Conservation (phyloP, 2,329 filamentous ascomycete species). For the Aureobasidium sp. region DNA sequence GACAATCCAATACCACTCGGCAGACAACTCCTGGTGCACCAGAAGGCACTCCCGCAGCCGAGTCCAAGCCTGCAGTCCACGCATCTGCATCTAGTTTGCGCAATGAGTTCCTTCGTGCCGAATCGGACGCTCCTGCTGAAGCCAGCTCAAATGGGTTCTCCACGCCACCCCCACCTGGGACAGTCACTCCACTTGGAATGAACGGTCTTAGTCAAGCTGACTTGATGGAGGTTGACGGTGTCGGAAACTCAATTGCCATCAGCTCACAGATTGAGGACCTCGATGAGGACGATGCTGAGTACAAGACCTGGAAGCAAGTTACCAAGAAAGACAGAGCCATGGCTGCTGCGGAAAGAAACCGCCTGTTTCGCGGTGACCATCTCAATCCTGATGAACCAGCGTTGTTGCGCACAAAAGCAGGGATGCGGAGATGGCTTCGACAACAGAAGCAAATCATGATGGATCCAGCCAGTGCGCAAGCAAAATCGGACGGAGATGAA, state of each 20-base stretch:
- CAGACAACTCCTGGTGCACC: slow-evolving; percentile 67
- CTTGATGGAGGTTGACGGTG: slow-evolving; percentile 77
- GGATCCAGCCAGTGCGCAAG: slow-evolving; percentile 44
- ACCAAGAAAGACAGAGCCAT: slow-evolving; percentile 92
- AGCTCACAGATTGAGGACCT: slow-evolving; percentile 64
- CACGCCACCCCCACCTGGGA: slow-evolving; percentile 67
- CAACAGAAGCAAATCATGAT: slow-evolving; percentile 53
- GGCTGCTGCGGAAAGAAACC: slow-evolving; percentile 76
- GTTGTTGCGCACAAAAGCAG: slow-evolving; percentile 72
- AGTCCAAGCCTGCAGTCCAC: slow-evolving; percentile 60
- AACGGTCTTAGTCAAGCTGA: slow-evolving; percentile 75
- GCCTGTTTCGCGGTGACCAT: slow-evolving; percentile 76
- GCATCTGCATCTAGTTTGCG: slow-evolving; percentile 43
- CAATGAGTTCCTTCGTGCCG: slow-evolving; percentile 50
- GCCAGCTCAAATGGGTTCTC: slow-evolving; percentile 75
- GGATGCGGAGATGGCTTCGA: slow-evolving; percentile 82
- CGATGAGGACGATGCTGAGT: slow-evolving; percentile 81
- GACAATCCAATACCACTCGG: slow-evolving; percentile 51
- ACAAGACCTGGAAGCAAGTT: slow-evolving; percentile 97
- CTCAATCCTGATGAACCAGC: slow-evolving; percentile 85
- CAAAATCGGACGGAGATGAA: slow-evolving; percentile 38
- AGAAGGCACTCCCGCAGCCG: slow-evolving; percentile 70
- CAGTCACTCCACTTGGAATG: slow-evolving; percentile 65
- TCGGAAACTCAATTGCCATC: slow-evolving; percentile 57
- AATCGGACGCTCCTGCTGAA: slow-evolving; percentile 68